Evolutionary conservation across 1,139 yeast genomes (phyloP).

Genomic region (Diutina catenulata): DNA sequence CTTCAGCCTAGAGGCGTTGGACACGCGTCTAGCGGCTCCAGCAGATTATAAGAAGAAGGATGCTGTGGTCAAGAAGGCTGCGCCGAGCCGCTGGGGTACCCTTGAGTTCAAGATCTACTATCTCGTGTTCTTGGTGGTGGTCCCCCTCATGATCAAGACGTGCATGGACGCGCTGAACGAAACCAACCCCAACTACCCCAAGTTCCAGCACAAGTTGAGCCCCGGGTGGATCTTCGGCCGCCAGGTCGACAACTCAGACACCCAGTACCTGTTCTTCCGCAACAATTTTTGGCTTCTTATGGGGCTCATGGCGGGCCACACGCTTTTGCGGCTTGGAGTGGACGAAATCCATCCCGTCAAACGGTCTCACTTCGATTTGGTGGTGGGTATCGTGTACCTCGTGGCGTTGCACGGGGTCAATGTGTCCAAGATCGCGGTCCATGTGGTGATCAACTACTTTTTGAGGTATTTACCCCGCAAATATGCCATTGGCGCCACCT

Average conservation of each 20-base stretch:
- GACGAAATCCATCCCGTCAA: slow-evolving; percentile 13
- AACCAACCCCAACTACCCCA: slow-evolving; percentile 62
- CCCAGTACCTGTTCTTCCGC: slow-evolving; percentile 80
- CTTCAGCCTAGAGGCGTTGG: slow-evolving; percentile 69
- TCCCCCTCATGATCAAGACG: slow-evolving; percentile 74
- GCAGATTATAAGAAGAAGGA: slow-evolving; percentile 29
- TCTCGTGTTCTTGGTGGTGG: slow-evolving; percentile 48
- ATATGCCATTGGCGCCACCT: slow-evolving; percentile 31
- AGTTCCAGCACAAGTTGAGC: slow-evolving; percentile 48
- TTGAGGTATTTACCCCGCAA: slow-evolving; percentile 13
- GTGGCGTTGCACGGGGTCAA: slow-evolving; percentile 74
- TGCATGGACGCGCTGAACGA: slow-evolving; percentile 77
- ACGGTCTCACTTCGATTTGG: slow-evolving; percentile 52
- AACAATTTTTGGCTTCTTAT: slow-evolving; percentile 58
- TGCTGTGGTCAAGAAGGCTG: slow-evolving; percentile 31
- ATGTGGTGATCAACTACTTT: slow-evolving; percentile 41
- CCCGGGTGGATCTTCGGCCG: slow-evolving; percentile 72
- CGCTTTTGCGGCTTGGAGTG: slow-evolving; percentile 29
- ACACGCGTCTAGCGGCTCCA: slow-evolving; percentile 56
- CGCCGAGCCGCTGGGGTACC: slow-evolving; percentile 59
- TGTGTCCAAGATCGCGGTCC: slow-evolving; percentile 45
- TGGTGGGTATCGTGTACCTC: slow-evolving; percentile 61
- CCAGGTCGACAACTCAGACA: slow-evolving; percentile 81
- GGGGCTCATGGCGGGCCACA: slow-evolving; percentile 44
- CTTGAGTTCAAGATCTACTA: slow-evolving; percentile 61